Evolutionary conservation across 2,329 filamentous ascomycete species (phyloP).

Genomic region (Cryphonectria parasitica): DNA sequence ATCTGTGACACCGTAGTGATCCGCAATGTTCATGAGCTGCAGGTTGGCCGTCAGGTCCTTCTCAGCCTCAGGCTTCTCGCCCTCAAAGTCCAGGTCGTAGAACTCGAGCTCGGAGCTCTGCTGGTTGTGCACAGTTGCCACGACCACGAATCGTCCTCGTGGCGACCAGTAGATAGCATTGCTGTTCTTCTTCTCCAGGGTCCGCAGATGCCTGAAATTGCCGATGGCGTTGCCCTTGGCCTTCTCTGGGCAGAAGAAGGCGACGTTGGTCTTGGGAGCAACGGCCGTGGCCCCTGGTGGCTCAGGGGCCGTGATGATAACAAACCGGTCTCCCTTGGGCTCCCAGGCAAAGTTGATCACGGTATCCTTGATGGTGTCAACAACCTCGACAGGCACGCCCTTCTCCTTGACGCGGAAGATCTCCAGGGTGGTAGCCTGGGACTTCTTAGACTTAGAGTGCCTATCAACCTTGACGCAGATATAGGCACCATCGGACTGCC

Average conservation of each 20-base stretch:
- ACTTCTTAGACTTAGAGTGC: conserved; percentile 99
- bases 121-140: conserved; percentile 89
- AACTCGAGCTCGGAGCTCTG: conserved; percentile 97
- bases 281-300: conserved; percentile 77
- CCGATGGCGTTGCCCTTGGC: conserved; percentile 78
- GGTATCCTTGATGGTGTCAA: conserved; percentile 96
- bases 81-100: conserved; percentile 97
- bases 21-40: conserved; percentile 88
- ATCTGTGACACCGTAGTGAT: conserved; percentile 97
- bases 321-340: conserved; percentile 95
- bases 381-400: conserved; percentile 96
- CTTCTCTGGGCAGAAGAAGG: conserved; percentile 98
- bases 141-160: conserved; percentile 89
- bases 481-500: conserved; percentile 93
- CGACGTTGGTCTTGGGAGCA: conserved; percentile 88
- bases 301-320: conserved; percentile 94
- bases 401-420: conserved; percentile 98
- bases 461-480: conserved; percentile 98
- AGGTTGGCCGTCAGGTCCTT: conserved; percentile 95
- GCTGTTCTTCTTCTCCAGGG: conserved; percentile 98
- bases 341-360: conserved; percentile 99
- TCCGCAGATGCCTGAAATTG: conserved; percentile 96
- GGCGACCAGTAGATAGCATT: conserved; percentile 99
- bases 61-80: conserved; percentile 89
- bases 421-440: conserved; percentile 92